Evolutionary conservation across 768 basidiomycete species (phyloP).

Genomic region (Suillus hirtellus): DNA sequence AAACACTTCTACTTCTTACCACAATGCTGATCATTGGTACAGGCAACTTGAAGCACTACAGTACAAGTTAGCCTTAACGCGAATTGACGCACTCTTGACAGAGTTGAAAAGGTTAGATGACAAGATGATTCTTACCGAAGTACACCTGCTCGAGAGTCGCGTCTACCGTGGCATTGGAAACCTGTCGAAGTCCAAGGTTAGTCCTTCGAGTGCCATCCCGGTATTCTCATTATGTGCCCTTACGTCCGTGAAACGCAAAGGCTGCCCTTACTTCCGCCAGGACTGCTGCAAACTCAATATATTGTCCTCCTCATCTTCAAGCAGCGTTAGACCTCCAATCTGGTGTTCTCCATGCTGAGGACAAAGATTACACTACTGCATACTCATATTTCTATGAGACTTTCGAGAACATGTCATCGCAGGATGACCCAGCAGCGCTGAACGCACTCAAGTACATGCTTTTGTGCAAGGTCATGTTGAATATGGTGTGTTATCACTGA

Average conservation of each 20-base stretch:
- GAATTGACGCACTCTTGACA: slow-evolving; percentile 85
- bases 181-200: slow-evolving; percentile 84
- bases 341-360: slow-evolving; percentile 91
- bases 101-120: slow-evolving; percentile 94
- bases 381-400: slow-evolving; percentile 98
- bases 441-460: slow-evolving; percentile 97
- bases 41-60: slow-evolving; percentile 76
- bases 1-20: slow-evolving; percentile 6
- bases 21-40: slow-evolving; percentile 12
- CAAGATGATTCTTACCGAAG: slow-evolving; percentile 97
- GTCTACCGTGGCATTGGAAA: slow-evolving; percentile 91
- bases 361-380: slow-evolving; percentile 96
- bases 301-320: slow-evolving; percentile 77
- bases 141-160: slow-evolving; percentile 89
- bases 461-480: slow-evolving; percentile 97
- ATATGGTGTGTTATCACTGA: slow-evolving; percentile 58
- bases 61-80: slow-evolving; percentile 73
- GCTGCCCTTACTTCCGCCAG: slow-evolving; percentile 87
- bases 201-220: slow-evolving; percentile 14
- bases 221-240: neutral
- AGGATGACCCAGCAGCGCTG: slow-evolving; percentile 75
- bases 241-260: slow-evolving; percentile 34
- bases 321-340: slow-evolving; percentile 64
- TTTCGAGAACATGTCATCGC: slow-evolving; percentile 83
- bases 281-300: slow-evolving; percentile 94